phyloP scores from a whole-genome alignment of 2,329 filamentous ascomycete species.

The Neonectria coccinea region DNA sequence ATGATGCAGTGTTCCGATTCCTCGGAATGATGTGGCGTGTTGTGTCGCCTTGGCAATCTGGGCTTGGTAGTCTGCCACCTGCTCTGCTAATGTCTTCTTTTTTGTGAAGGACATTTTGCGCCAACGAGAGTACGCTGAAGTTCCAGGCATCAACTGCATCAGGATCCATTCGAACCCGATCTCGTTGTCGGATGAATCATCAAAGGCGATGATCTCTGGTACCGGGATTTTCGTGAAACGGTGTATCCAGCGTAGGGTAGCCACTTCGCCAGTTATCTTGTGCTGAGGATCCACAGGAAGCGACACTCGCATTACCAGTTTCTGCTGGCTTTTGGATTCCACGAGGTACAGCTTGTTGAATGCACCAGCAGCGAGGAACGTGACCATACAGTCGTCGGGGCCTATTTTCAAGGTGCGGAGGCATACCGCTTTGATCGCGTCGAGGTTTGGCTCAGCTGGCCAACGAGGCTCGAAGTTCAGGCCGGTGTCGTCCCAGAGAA shows the following conservation, averaged over 20 bases:
- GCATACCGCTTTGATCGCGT: conserved; percentile 32
- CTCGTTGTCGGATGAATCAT: conserved; percentile 48
- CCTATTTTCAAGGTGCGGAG: conserved; percentile 22
- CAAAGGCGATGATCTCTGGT: conserved; percentile 49
- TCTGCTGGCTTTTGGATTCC: conserved; percentile 1
- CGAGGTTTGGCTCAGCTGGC: conserved; percentile 29
- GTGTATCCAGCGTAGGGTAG: conserved; percentile 51
- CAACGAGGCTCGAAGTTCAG: conserved; percentile 28
- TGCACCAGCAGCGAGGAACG: conserved; percentile 27
- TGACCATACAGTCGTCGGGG: conserved; percentile 28
- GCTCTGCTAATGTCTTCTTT: conserved; percentile 43
- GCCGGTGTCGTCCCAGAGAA: conserved; percentile 28
- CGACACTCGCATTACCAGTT: conserved; percentile 49
- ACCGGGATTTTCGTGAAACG: conserved; percentile 49
- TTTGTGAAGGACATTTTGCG: conserved; percentile 47
- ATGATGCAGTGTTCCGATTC: conserved; percentile 41
- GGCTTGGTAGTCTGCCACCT: conserved; percentile 20
- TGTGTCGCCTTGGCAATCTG: conserved; percentile 4
- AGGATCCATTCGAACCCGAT: conserved; percentile 57
- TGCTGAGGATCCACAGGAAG: conserved; percentile 51
- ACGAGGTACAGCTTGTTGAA: conserved; percentile 44
- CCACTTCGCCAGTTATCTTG: conserved; percentile 55
- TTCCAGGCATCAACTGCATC: conserved; percentile 48
- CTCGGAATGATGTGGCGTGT: not conserved
- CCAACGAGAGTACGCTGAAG: conserved; percentile 37